phyloP scores from a whole-genome alignment of 441 rosid genomes.

The Pelargonium australe region DNA sequence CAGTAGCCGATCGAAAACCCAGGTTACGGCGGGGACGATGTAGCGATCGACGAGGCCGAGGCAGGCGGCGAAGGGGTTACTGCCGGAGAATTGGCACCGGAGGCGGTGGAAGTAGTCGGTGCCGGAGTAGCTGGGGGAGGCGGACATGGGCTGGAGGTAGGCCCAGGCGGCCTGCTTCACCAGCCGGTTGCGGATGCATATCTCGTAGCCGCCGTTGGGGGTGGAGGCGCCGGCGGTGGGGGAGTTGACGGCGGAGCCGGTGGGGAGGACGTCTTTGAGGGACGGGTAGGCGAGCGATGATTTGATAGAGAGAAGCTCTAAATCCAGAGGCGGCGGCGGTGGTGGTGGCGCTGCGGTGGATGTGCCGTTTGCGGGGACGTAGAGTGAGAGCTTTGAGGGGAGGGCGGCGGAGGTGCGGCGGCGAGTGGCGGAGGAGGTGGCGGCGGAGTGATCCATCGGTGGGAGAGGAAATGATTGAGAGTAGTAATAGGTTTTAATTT shows the following conservation, averaged over 20 bases:
- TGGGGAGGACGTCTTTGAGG: conserved; percentile 60
- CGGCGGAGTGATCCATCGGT: too few relatives aligned
- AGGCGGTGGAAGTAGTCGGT: conserved; percentile 47
- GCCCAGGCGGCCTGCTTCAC: not conserved
- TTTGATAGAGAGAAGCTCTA: conserved; percentile 16
- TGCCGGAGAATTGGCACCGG: conserved; percentile 51
- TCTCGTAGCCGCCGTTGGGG: conserved; percentile 6
- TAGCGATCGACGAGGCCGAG: conserved; percentile 25
- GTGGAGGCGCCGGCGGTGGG: conserved; percentile 35
- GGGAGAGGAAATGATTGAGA: too few relatives aligned
- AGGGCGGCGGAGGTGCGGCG: conserved; percentile 9
- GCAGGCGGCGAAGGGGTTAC: conserved; percentile 41
- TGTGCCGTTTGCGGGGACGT: conserved; percentile 23
- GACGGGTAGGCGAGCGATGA: conserved; percentile 34
- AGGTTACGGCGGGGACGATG: conserved; percentile 16
- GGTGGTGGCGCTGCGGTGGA: conserved; percentile 24
- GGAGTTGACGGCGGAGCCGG: conserved; percentile 66
- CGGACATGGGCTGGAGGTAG: conserved; percentile 39
- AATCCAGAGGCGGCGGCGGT: conserved; percentile 24
- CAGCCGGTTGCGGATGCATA: not conserved
- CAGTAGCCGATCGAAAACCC: conserved; percentile 74
- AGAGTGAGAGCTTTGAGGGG: conserved; percentile 20
- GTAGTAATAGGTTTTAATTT: too few relatives aligned
- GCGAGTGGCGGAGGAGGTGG: not conserved
- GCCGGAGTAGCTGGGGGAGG: conserved; percentile 38